A percentile compares a stretch with the other conserved stretches of the same genome.
Conservation (phyloP, 1,284 basidiomycete species). For the Boletus mariae region DNA sequence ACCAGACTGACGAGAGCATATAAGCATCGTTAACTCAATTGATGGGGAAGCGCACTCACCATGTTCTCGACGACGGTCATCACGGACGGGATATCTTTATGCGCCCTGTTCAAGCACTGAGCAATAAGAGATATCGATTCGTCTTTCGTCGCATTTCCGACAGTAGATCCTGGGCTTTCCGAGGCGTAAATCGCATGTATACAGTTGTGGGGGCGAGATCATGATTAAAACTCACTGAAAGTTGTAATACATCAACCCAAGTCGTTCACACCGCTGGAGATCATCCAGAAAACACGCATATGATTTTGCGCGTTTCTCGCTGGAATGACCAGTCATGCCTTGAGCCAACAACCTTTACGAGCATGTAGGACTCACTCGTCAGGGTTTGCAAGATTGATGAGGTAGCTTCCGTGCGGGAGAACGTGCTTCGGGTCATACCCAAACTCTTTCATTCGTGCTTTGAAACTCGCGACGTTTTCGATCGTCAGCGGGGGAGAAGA, state of each 20-base stretch:
- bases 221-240: slow-evolving; percentile 58
- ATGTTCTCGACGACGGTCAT: slow-evolving; percentile 82
- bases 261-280: slow-evolving; percentile 72
- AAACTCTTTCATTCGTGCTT: slow-evolving; percentile 51
- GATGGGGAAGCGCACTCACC: slow-evolving; percentile 41
- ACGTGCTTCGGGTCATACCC: slow-evolving; percentile 59
- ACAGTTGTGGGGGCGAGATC: neutral
- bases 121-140: slow-evolving; percentile 68
- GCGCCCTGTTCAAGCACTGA: slow-evolving; percentile 72
- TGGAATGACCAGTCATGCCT: slow-evolving; percentile 25
- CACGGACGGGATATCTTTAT: slow-evolving; percentile 62
- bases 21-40: neutral
- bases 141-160: slow-evolving; percentile 61
- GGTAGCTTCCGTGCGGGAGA: slow-evolving; percentile 81
- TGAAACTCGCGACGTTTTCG: slow-evolving; percentile 52
- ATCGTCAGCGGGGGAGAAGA: slow-evolving; percentile 54
- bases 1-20: slow-evolving; percentile 53
- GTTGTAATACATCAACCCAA: slow-evolving; percentile 77
- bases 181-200: neutral
- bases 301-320: slow-evolving; percentile 72
- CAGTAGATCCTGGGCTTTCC: slow-evolving; percentile 74
- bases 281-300: slow-evolving; percentile 85
- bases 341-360: no score
- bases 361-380: slow-evolving; percentile 48
- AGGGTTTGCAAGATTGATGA: slow-evolving; percentile 83